These are phyloP conservation scores for Fraxinus dipetala DNA, from an alignment of 305 asterid species.

Conservation along the genomic window DNA sequence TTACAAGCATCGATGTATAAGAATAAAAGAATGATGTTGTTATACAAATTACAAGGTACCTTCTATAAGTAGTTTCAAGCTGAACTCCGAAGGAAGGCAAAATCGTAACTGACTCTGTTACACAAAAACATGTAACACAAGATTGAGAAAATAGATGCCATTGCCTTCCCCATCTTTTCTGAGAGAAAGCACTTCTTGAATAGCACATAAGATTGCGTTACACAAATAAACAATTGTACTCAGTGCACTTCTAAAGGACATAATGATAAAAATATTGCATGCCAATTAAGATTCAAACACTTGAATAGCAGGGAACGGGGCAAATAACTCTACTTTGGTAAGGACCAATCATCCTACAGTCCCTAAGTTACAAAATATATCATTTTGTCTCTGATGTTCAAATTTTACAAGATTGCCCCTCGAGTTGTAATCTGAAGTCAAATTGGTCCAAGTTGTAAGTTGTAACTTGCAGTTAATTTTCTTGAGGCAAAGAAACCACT, in stretches of 20 bases:
- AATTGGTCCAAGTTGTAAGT: neutral
- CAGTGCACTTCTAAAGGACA: neutral
- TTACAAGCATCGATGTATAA: neutral
- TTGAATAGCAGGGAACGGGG: neutral
- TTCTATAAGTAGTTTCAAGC: conserved; percentile 77
- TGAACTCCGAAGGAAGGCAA: conserved; percentile 87
- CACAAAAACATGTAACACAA: conserved; percentile 17
- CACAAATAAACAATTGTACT: neutral
- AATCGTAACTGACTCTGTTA: conserved; percentile 70
- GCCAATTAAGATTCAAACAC: neutral
- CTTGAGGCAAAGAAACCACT: neutral
- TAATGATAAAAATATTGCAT: neutral
- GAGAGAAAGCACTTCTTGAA: neutral
- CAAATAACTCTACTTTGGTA: neutral
- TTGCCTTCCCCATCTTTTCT: neutral
- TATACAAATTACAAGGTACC: conserved; percentile 40
- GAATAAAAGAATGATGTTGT: neutral
- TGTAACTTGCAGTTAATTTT: neutral
- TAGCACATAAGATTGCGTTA: conserved; percentile 1
- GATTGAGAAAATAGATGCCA: neutral
- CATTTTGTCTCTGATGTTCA: neutral
- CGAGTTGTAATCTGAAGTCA: neutral
- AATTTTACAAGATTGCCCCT: neutral
- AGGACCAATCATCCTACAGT: neutral
- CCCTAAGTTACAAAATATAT: neutral